Percentiles rank a stretch among this genome's conserved stretches.
These are phyloP conservation scores for Russula olivacea DNA, from an alignment of 768 basidiomycete genomes.

Conservation along the genomic window DNA sequence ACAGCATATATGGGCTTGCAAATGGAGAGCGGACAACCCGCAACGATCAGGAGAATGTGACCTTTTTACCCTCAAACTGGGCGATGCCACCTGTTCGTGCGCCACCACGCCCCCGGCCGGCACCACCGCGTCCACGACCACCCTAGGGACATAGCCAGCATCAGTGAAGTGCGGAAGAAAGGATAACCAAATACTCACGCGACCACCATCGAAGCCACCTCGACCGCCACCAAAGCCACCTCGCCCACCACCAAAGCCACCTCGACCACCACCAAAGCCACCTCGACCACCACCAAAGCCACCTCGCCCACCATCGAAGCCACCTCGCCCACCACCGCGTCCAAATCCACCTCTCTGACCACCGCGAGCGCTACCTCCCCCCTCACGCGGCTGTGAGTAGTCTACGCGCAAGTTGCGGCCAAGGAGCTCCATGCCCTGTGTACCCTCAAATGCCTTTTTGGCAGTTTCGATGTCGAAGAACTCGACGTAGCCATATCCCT, in stretches of 20 bases:
- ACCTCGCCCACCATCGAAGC: conserved; percentile 41
- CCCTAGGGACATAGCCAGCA: conserved; percentile 5
- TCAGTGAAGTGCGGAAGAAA: conserved; percentile 2
- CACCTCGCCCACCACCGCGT: conserved; percentile 39
- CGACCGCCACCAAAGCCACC: conserved; percentile 44
- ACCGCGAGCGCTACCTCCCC: conserved; percentile 46
- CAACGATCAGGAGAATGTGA: conserved; percentile 40
- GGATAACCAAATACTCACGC: conserved; percentile 32
- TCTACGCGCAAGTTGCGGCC: conserved; percentile 70
- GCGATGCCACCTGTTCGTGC: conserved; percentile 61
- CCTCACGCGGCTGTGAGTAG: conserved; percentile 76
- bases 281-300: conserved; percentile 27
- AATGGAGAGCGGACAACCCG: not conserved
- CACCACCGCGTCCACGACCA: conserved; percentile 35
- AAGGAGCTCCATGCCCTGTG: conserved; percentile 67
- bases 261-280: conserved; percentile 41
- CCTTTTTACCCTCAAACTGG: conserved; percentile 62
- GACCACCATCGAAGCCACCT: conserved; percentile 42
- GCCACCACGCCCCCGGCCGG: conserved; percentile 35
- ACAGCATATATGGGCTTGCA: not conserved
- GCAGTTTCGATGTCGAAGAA: conserved; percentile 77
- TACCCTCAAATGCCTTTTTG: conserved; percentile 68
- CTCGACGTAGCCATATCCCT: conserved; percentile 97
- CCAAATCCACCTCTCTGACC: conserved; percentile 40
- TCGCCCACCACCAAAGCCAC: conserved; percentile 42